Percentiles rank a stretch among this genome's conserved stretches.
Evolutionary conservation across 1,139 yeast species (phyloP).

Genomic region (Pneumocystis jirovecii): DNA sequence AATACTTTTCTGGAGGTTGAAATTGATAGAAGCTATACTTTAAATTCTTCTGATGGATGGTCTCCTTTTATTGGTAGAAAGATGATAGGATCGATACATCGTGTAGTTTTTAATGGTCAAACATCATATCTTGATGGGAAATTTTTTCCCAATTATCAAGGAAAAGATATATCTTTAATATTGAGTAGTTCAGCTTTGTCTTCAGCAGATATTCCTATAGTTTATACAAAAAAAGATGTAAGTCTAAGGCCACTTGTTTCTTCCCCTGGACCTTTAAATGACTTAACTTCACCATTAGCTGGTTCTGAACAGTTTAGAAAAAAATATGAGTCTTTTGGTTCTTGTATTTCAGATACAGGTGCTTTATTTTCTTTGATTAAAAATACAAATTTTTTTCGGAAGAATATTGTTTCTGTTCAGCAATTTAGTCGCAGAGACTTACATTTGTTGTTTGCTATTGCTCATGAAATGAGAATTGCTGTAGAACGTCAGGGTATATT

Average conservation of each 20-base stretch:
- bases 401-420: constrained; percentile 74
- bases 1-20: constrained; percentile 65
- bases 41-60: constrained; percentile 33
- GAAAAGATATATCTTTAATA: constrained; percentile 4
- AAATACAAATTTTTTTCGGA: constrained; percentile 78
- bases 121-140: constrained; percentile 78
- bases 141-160: constrained; percentile 22
- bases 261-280: background rate
- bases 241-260: background rate
- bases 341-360: background rate
- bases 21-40: constrained; percentile 48
- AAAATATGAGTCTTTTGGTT: background rate
- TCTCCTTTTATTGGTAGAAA: constrained; percentile 38
- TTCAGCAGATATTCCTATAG: constrained; percentile 10
- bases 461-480: constrained; percentile 93
- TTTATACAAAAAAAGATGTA: constrained; percentile 1
- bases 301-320: background rate
- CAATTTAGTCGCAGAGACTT: constrained; percentile 76
- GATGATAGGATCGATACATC: constrained; percentile 68
- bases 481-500: constrained; percentile 94
- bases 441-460: constrained; percentile 86
- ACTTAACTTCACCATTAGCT: background rate
- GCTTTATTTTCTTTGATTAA: constrained; percentile 45
- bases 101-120: constrained; percentile 65
- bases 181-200: constrained; percentile 14